Percentiles rank a stretch among this genome's conserved stretches.
phyloP scores from a whole-genome alignment of 306 rosid species.

The Dalbergia oliveri region DNA sequence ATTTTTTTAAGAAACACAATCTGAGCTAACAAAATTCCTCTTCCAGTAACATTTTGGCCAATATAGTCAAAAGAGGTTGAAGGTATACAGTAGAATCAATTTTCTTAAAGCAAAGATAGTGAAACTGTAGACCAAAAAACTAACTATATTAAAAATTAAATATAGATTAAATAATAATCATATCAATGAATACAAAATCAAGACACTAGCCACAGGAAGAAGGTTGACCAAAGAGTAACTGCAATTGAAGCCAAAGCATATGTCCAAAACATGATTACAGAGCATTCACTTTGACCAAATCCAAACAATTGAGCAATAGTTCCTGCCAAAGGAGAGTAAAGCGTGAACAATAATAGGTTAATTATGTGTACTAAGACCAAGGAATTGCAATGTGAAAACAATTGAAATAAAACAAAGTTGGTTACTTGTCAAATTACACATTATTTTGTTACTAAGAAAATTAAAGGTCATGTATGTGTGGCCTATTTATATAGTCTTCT shows the following conservation, averaged over 20 bases:
- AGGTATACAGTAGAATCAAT: neutral
- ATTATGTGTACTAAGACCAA: neutral
- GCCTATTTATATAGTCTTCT: neutral
- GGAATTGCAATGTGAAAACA: neutral
- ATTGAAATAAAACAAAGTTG: neutral
- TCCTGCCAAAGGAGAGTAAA: slow-evolving; percentile 55
- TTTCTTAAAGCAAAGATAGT: neutral
- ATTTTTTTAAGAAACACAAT: too few species aligned
- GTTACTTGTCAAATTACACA: neutral
- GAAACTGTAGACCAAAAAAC: neutral
- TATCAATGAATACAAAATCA: slow-evolving; percentile 36
- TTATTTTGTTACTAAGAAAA: neutral
- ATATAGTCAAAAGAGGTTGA: neutral
- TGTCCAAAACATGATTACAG: slow-evolving; percentile 81
- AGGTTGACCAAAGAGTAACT: slow-evolving; percentile 83
- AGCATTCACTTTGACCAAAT: slow-evolving; percentile 74
- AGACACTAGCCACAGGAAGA: slow-evolving; percentile 74
- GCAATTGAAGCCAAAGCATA: slow-evolving; percentile 74
- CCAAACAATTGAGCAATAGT: slow-evolving; percentile 83
- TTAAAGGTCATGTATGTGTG: neutral
- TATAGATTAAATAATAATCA: neutral
- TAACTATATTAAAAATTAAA: neutral
- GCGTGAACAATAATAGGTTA: neutral
- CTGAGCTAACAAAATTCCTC: neutral
- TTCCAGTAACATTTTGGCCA: neutral